A percentile compares a stretch with the other conserved stretches of the same genome.
These are phyloP conservation scores for Hericium erinaceus DNA, from an alignment of 768 basidiomycete genomes.

Conservation along the genomic window DNA sequence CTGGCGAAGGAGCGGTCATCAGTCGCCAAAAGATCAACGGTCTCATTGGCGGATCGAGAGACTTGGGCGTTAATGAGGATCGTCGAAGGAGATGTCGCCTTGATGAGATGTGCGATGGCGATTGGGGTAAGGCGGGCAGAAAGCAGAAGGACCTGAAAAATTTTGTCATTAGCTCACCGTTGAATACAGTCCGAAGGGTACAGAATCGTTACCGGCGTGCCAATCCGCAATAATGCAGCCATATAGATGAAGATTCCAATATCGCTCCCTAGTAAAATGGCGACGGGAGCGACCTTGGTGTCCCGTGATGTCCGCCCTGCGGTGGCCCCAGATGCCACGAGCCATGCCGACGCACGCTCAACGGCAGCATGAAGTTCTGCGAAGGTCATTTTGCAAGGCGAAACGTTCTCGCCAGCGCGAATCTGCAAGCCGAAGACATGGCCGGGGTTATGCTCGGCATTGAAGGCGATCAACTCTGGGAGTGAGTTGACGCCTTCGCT, in stretches of 20 bases:
- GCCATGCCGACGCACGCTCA: slow-evolving; percentile 27
- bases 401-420: slow-evolving; percentile 10
- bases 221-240: slow-evolving; percentile 27
- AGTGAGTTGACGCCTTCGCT: slow-evolving; percentile 25
- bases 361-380: slow-evolving; percentile 25
- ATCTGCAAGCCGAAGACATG: slow-evolving; percentile 28
- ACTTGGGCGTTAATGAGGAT: slow-evolving; percentile 25
- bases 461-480: slow-evolving; percentile 30
- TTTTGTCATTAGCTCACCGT: background rate
- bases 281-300: slow-evolving; percentile 24
- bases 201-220: slow-evolving; percentile 24
- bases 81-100: slow-evolving; percentile 21
- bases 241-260: slow-evolving; percentile 29
- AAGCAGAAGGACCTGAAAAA: slow-evolving; percentile 24
- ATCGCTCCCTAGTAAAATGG: slow-evolving; percentile 29
- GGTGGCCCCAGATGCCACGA: slow-evolving; percentile 21
- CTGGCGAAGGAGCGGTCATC: background rate
- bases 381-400: slow-evolving; percentile 26
- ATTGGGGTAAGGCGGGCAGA: slow-evolving; percentile 29
- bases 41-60: slow-evolving; percentile 23
- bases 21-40: slow-evolving; percentile 7
- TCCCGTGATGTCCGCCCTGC: slow-evolving; percentile 18
- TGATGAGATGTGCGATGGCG: slow-evolving; percentile 27
- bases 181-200: background rate
- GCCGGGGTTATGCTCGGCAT: slow-evolving; percentile 25